Evolutionary conservation across 2,329 filamentous ascomycete species (phyloP), one percentile per base, ranked within the genome.

Genomic region (Aureobasidium lini): DNA sequence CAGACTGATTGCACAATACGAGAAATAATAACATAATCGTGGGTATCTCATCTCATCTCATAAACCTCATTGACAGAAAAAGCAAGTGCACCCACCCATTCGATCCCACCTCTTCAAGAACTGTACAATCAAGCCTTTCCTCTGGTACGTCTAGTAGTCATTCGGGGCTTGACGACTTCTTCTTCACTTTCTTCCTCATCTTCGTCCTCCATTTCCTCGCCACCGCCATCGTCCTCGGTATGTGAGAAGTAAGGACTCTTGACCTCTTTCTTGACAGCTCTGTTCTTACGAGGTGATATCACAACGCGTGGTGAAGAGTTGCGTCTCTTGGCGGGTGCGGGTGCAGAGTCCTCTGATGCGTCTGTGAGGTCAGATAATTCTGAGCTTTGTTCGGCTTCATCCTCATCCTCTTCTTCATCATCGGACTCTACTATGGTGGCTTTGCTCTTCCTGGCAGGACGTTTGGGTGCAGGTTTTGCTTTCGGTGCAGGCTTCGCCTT

Each of bases 101-200:
- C 32, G 3, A 8, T 31, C 6, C 48, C 42, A 15, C 43, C 16
- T 32, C 13, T 2, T 32, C 28, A 36, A 13, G 34, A 29, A 29
- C 16, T 39, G 18, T 16, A 9, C 23, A 23, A 2, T 57, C 28
- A 48, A 31, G 6, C 42, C 10, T 29, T 57, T 7, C 54, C 43
- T 40, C 67, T 66, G 1, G 70, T 72, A 48, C 70, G 62, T 49
- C 68, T 65, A 42, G 70, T 71, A 18, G 69, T 70, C 18, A 60
- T 52, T 11, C 66, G 62, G 4, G 68, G 68, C 63, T 65, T 63
- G 1, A 70, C 62, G 11, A 68, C 63, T 60, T 72, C 70, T 37
- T 65, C 66, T 9, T 63, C 63, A 29, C 62, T 60, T 9, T 64
- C 63, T 23, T 23, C 2, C 9, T 61, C 63, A 6, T 61, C 57